Conservation (phyloP, 1,139 yeast genomes). For the Taphrina populina region DNA sequence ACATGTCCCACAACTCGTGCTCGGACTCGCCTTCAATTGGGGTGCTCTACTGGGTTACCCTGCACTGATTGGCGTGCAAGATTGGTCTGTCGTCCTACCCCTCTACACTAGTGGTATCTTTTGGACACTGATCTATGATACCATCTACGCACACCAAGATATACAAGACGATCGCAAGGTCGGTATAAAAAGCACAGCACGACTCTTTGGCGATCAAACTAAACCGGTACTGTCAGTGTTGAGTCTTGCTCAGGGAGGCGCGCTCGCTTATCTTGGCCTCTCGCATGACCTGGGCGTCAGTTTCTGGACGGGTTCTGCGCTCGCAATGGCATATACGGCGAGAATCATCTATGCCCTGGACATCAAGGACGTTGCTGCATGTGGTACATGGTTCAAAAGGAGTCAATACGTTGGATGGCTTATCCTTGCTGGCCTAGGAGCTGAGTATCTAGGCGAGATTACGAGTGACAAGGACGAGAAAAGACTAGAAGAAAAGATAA, state of each 20-base stretch:
- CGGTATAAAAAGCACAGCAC: slow-evolving; percentile 91
- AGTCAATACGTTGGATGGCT: slow-evolving; percentile 29
- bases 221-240: slow-evolving; percentile 65
- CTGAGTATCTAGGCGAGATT: slow-evolving; percentile 5
- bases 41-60: slow-evolving; percentile 93
- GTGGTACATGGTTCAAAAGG: slow-evolving; percentile 28
- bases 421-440: slow-evolving; percentile 24
- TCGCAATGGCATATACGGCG: slow-evolving; percentile 17
- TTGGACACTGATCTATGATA: slow-evolving; percentile 96
- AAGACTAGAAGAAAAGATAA: background rate
- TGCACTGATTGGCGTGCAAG: slow-evolving; percentile 73
- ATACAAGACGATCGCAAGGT: slow-evolving; percentile 81
- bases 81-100: slow-evolving; percentile 71
- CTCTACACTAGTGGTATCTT: slow-evolving; percentile 72
- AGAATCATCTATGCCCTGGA: slow-evolving; percentile 17
- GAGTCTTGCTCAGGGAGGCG: slow-evolving; percentile 60
- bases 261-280: slow-evolving; percentile 16
- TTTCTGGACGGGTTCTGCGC: slow-evolving; percentile 20
- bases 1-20: slow-evolving; percentile 84
- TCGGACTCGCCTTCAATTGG: slow-evolving; percentile 87
- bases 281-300: slow-evolving; percentile 4
- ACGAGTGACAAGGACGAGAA: background rate
- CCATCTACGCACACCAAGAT: slow-evolving; percentile 97
- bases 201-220: slow-evolving; percentile 82
- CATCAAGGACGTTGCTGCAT: slow-evolving; percentile 13